A percentile compares a stretch with the other conserved stretches of the same genome.
Evolutionary conservation across 1,284 basidiomycete genomes (phyloP).

Genomic region (Trichosporon asahii): DNA sequence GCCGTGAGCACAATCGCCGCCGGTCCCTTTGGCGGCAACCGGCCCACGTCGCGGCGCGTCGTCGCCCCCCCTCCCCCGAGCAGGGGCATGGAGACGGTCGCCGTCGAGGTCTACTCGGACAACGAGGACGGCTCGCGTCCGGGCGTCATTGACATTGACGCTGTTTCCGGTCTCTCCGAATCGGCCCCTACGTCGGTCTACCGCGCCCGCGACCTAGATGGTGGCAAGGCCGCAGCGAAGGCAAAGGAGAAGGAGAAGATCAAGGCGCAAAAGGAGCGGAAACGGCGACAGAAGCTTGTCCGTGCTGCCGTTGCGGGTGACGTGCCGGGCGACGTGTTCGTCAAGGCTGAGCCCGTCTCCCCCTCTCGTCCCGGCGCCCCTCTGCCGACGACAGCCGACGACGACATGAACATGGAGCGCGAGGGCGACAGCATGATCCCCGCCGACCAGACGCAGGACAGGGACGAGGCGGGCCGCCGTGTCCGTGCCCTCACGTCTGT

Average conservation of each 20-base stretch:
- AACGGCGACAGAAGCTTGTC: constrained; percentile 22
- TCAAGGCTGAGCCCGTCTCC: constrained; percentile 47
- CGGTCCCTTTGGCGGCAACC: constrained; percentile 22
- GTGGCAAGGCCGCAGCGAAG: constrained; percentile 44
- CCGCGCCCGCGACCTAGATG: constrained; percentile 53
- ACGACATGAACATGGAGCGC: constrained; percentile 8
- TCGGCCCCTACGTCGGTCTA: constrained; percentile 76
- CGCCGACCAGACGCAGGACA: constrained; percentile 41
- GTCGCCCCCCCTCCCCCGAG: constrained; percentile 19
- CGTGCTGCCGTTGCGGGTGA: constrained; percentile 4
- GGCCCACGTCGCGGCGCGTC: constrained; percentile 10
- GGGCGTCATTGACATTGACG: constrained; percentile 75
- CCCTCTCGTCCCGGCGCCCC: background rate
- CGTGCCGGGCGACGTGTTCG: constrained; percentile 5
- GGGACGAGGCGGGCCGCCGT: constrained; percentile 38
- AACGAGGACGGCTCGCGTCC: constrained; percentile 74
- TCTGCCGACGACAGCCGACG: constrained; percentile 8
- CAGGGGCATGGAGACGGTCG: constrained; percentile 11
- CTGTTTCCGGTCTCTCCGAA: constrained; percentile 75
- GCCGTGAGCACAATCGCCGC: constrained; percentile 20
- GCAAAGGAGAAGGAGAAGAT: constrained; percentile 49
- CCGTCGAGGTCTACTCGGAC: constrained; percentile 64
- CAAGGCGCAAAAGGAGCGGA: constrained; percentile 25
- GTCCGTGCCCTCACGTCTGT: constrained; percentile 38
- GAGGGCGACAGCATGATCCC: constrained; percentile 43